Conservation (phyloP, 1,139 yeast genomes). For the Kurtzmaniella quercitrusa region DNA sequence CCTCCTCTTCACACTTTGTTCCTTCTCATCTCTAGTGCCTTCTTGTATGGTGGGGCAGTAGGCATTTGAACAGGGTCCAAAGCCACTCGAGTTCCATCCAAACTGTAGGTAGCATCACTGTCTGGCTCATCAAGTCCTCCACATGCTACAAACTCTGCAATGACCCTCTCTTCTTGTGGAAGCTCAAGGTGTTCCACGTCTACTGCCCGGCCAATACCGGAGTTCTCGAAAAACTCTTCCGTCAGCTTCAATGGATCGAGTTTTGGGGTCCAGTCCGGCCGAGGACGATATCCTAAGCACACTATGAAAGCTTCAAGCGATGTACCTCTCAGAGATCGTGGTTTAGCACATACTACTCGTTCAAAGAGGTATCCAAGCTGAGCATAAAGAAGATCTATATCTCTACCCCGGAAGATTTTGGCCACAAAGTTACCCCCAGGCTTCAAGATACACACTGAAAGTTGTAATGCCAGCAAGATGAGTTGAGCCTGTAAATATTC, state of each 20-base stretch:
- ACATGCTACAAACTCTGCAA: constrained; percentile 90
- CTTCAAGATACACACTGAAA: constrained; percentile 81
- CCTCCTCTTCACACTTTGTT: constrained; percentile 35
- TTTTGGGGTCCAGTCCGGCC: constrained; percentile 75
- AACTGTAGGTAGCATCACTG: constrained; percentile 89
- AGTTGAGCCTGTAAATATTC: constrained; percentile 96
- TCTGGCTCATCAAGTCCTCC: constrained; percentile 86
- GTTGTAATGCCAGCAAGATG: constrained; percentile 81
- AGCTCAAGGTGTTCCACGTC: constrained; percentile 39
- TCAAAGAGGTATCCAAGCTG: constrained; percentile 84
- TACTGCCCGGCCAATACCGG: constrained; percentile 52
- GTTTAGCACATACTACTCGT: constrained; percentile 89
- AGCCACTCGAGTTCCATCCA: constrained; percentile 45
- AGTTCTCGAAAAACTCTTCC: constrained; percentile 74
- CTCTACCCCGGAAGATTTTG: constrained; percentile 92
- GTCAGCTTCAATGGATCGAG: constrained; percentile 58
- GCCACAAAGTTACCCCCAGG: constrained; percentile 95
- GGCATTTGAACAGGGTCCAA: constrained; percentile 92
- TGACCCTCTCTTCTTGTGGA: constrained; percentile 58
- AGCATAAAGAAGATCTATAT: constrained; percentile 84
- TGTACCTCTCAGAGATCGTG: constrained; percentile 90
- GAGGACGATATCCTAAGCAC: constrained; percentile 80
- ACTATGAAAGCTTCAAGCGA: constrained; percentile 92
- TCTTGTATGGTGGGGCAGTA: constrained; percentile 93
- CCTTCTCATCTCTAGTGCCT: constrained; percentile 83